Base-by-base conservation (phyloP, 164 flowering plant genomes). In the Macadamia tetraphylla region DNA sequence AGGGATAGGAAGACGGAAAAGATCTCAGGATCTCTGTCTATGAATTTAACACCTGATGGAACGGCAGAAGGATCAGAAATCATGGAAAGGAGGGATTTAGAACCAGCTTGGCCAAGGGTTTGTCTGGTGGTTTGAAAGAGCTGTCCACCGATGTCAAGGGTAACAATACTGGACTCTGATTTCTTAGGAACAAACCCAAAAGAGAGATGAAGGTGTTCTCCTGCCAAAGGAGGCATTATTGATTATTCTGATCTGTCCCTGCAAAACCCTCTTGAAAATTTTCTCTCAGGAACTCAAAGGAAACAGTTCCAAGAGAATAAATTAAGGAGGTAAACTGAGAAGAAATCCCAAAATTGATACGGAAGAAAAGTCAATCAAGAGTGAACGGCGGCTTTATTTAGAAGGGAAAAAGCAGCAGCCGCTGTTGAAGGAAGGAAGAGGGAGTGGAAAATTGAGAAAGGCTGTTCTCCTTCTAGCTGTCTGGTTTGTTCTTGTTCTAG, bases 121-220 rank as follows among this genome's bases (percentile, higher is more conserved):
- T 91, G 97, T 51, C 82, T 83, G 65, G 96, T 91, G 43, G 98
- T 91, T 59, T 92, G 99, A 63, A 95, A 95, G 30, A 89, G 77
- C 64, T 87, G 88, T n/a, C 98, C 99, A 29, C 99, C 98, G 3
- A 95, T 96, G 55, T 95, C 83, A 49, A 95, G 76, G 59, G 92
- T 80, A 67, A 91, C 76, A 0, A 92, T 64, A 67, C 83, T 83
- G 18, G 88, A 70, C 3, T 79, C 86, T 9, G 78, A 60, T 18
- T 71, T 76, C 51, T 74, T 74, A 42, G 65, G 67, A 14, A 31
- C 15, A 49, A 68, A 29, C 29, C 69, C 82, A 71, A 65, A 43
- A 5, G 73, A 57, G 1, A 40, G 35, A 48, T 72, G 60, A 7
- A 62, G 42, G 23, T 23, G 23, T 23, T 69, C 32, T 0, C 60